Conservation (phyloP, 108 stramenopile species). For the Cyclotella kingstonii region DNA sequence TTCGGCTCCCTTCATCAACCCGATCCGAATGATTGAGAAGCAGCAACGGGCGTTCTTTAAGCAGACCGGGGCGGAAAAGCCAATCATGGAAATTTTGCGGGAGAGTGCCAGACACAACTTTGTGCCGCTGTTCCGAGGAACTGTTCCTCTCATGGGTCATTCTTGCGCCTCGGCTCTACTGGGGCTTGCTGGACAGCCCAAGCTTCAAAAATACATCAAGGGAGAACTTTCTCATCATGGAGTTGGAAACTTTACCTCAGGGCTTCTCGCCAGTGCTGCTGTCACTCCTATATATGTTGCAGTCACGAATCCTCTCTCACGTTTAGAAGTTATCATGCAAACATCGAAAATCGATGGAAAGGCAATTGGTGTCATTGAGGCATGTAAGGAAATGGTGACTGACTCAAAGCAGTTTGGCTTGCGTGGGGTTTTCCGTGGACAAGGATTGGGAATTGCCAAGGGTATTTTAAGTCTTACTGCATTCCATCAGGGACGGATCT, state of each 20-base stretch:
- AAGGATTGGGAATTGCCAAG: slow-evolving; percentile 91
- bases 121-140: slow-evolving; percentile 87
- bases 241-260: slow-evolving; percentile 75
- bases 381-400: slow-evolving; percentile 73
- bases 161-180: slow-evolving; percentile 84
- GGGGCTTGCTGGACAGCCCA: slow-evolving; percentile 90
- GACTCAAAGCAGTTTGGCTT: slow-evolving; percentile 85
- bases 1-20: slow-evolving; percentile 89
- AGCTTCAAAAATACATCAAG: slow-evolving; percentile 89
- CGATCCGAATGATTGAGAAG: slow-evolving; percentile 95
- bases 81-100: slow-evolving; percentile 80
- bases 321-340: slow-evolving; percentile 95
- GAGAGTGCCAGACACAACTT: slow-evolving; percentile 83
- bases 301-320: slow-evolving; percentile 85
- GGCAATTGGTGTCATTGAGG: slow-evolving; percentile 70
- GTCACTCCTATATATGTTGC: slow-evolving; percentile 90
- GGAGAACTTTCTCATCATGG: slow-evolving; percentile 52
- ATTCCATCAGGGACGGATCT: slow-evolving; percentile 91
- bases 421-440: slow-evolving; percentile 89
- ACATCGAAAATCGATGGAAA: slow-evolving; percentile 87
- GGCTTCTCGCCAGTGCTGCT: slow-evolving; percentile 75
- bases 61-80: slow-evolving; percentile 79
- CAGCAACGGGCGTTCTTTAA: slow-evolving; percentile 91
- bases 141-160: slow-evolving; percentile 90
- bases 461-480: slow-evolving; percentile 80